A percentile compares a stretch with the other conserved stretches of the same genome.
These are phyloP conservation scores for Westerdykella ornata DNA, from an alignment of 2,329 filamentous ascomycete species.

Conservation along the genomic window DNA sequence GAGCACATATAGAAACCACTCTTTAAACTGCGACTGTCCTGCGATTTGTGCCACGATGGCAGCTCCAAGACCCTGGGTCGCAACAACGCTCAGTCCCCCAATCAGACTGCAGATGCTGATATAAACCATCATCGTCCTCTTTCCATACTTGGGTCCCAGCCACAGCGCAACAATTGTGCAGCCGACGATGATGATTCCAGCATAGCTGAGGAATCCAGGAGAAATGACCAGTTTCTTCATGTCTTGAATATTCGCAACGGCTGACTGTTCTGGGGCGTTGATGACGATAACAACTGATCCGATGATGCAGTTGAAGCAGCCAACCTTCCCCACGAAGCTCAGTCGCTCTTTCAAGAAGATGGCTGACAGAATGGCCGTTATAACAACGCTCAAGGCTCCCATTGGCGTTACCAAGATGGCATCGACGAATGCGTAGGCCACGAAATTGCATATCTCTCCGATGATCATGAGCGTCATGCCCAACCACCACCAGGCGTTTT, in stretches of 20 bases:
- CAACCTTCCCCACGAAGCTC: conserved; percentile 92
- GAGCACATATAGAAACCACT: conserved; percentile 94
- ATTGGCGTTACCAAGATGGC: conserved; percentile 91
- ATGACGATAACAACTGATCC: conserved; percentile 90
- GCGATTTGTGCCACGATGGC: conserved; percentile 82
- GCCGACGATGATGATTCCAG: conserved; percentile 73
- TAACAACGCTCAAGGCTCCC: conserved; percentile 84
- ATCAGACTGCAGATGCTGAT: conserved; percentile 93
- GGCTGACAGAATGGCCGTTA: conserved; percentile 82
- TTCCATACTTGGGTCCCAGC: conserved; percentile 80
- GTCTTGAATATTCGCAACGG: conserved; percentile 80
- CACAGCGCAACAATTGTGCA: conserved; percentile 68
- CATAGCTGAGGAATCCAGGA: conserved; percentile 79
- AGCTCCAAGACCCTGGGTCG: conserved; percentile 85
- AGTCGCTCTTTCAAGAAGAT: conserved; percentile 94
- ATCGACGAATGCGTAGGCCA: conserved; percentile 93
- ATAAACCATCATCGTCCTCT: conserved; percentile 97
- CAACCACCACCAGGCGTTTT: conserved; percentile 89
- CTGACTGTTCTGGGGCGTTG: conserved; percentile 81
- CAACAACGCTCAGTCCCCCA: conserved; percentile 88
- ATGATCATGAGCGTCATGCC: conserved; percentile 97
- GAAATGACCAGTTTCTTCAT: conserved; percentile 84
- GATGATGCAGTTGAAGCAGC: conserved; percentile 90
- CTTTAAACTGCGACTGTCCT: conserved; percentile 82
- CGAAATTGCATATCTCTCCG: conserved; percentile 94